Evolutionary conservation across 2,329 filamentous ascomycete species (phyloP).

Genomic region (Cladophialophora psammophila): DNA sequence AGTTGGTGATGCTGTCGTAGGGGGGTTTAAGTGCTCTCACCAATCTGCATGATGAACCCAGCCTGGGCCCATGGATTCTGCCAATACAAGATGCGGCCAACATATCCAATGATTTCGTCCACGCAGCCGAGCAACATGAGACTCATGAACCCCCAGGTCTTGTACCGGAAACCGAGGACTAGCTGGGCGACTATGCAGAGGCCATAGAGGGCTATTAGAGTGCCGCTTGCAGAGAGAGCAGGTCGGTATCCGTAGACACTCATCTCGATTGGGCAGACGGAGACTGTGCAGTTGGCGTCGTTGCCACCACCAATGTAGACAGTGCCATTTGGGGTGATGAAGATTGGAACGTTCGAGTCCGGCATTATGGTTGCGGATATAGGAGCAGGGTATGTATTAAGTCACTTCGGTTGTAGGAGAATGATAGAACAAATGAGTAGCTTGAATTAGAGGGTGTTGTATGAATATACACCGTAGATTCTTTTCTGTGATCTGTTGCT

Average conservation of each 20-base stretch:
- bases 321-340: constrained; percentile 25
- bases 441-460: neutral
- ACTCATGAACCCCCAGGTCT: constrained; percentile 53
- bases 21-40: constrained; percentile 46
- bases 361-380: constrained; percentile 7
- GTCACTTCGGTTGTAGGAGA: neutral
- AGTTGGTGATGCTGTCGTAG: neutral
- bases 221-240: constrained; percentile 50
- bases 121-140: constrained; percentile 64
- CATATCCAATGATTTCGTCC: constrained; percentile 68
- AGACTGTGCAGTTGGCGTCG: constrained; percentile 37
- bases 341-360: constrained; percentile 2
- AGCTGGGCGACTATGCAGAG: constrained; percentile 50
- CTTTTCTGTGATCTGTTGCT: neutral
- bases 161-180: constrained; percentile 47
- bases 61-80: constrained; percentile 65
- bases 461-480: neutral
- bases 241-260: constrained; percentile 56
- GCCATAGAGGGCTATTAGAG: constrained; percentile 54
- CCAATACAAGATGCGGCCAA: constrained; percentile 65
- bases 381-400: neutral
- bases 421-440: neutral
- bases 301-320: constrained; percentile 30
- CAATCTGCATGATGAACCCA: constrained; percentile 72
- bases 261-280: constrained; percentile 48